Evolutionary conservation across 2,329 filamentous ascomycete genomes (phyloP).

Genomic region (Aspergillus clavatus): DNA sequence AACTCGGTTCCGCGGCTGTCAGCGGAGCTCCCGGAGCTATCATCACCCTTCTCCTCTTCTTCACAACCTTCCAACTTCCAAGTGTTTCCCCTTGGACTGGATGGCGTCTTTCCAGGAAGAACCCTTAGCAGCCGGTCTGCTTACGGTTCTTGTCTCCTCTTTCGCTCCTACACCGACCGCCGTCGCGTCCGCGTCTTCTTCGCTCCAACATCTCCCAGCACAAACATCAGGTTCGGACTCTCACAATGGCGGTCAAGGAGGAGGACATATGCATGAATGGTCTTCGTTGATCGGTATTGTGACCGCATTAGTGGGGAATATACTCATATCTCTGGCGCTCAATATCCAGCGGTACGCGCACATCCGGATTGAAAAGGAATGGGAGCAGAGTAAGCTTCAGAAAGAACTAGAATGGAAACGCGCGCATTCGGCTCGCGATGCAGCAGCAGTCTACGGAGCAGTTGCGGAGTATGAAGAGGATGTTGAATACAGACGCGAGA

Average conservation of each 20-base stretch:
- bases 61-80: neutral
- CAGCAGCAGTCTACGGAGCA: slow-evolving; percentile 42
- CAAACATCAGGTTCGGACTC: slow-evolving; percentile 13
- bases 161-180: slow-evolving; percentile 20
- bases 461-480: slow-evolving; percentile 19
- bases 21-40: slow-evolving; percentile 7
- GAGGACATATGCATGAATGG: slow-evolving; percentile 51
- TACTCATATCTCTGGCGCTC: slow-evolving; percentile 89
- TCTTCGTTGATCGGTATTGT: slow-evolving; percentile 92
- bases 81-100: neutral
- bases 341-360: slow-evolving; percentile 97
- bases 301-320: slow-evolving; percentile 86
- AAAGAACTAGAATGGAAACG: slow-evolving; percentile 53
- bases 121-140: slow-evolving; percentile 25
- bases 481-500: slow-evolving; percentile 8
- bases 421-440: slow-evolving; percentile 18
- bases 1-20: neutral
- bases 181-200: slow-evolving; percentile 12
- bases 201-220: slow-evolving; percentile 14
- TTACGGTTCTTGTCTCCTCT: slow-evolving; percentile 23
- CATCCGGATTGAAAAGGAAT: slow-evolving; percentile 71
- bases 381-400: slow-evolving; percentile 53
- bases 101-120: slow-evolving; percentile 28
- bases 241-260: slow-evolving; percentile 17
- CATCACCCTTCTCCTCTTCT: slow-evolving; percentile 2